Conservation (phyloP, 1,284 basidiomycete genomes). For the Cryptococcus wingfieldii region DNA sequence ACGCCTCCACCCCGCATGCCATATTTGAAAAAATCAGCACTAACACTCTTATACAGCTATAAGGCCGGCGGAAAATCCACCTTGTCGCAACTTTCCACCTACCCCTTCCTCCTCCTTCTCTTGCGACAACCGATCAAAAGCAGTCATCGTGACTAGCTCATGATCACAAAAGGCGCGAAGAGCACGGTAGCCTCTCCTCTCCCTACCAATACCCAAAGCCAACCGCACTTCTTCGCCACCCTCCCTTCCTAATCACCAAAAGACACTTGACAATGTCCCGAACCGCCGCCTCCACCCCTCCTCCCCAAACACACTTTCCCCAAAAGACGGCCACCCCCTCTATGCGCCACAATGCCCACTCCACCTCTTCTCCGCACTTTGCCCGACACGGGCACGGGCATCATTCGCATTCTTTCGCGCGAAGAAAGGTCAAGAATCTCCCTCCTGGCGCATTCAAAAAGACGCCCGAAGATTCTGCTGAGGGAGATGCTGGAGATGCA, state of each 20-base stretch:
- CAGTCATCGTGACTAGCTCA: background rate
- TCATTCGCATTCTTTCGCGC: background rate
- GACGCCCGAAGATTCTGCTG: background rate
- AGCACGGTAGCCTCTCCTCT: slow-evolving; percentile 34
- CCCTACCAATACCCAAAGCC: slow-evolving; percentile 28
- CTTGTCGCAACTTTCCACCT: background rate
- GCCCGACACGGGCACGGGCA: slow-evolving; percentile 1
- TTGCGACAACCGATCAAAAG: background rate
- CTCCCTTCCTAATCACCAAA: slow-evolving; percentile 19
- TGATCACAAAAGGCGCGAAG: slow-evolving; percentile 33
- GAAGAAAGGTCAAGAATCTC: slow-evolving; percentile 9
- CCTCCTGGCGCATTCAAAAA: slow-evolving; percentile 1
- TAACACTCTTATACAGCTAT: background rate
- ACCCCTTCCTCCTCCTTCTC: slow-evolving; percentile 2
- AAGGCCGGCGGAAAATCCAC: background rate
- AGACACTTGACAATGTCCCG: slow-evolving; percentile 34
- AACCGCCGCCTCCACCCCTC: slow-evolving; percentile 38
- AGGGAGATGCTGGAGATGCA: background rate
- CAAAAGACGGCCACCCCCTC: slow-evolving; percentile 35
- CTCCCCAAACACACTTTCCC: slow-evolving; percentile 39
- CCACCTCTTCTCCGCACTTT: slow-evolving; percentile 9
- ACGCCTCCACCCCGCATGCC: background rate
- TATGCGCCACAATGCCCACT: slow-evolving; percentile 27
- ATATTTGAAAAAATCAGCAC: background rate
- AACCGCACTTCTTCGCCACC: slow-evolving; percentile 46